Conservation (phyloP, 768 basidiomycete genomes). For the Rhizopogon sp. region DNA sequence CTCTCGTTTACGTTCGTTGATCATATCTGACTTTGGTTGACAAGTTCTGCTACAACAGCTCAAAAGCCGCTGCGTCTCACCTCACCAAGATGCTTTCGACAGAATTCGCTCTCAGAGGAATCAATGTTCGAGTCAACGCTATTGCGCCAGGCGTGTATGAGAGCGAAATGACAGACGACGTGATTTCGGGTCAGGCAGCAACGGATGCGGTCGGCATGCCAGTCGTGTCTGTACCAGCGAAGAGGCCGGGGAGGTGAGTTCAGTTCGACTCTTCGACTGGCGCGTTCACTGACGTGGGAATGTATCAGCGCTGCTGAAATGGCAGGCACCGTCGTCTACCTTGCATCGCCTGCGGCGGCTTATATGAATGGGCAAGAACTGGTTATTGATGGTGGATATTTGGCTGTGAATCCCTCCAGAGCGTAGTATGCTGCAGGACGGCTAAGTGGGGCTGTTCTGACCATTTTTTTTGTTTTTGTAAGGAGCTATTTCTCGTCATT, state of each 20-base stretch:
- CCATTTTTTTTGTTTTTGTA: no score
- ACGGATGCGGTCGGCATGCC: conserved; percentile 55
- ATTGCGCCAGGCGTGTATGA: conserved; percentile 74
- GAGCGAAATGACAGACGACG: conserved; percentile 67
- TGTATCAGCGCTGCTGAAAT: conserved; percentile 58
- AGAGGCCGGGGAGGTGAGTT: conserved; percentile 64
- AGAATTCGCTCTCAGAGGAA: conserved; percentile 63
- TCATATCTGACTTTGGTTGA: not conserved
- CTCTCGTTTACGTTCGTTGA: not conserved
- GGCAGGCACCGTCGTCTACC: conserved; percentile 72
- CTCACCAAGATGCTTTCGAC: conserved; percentile 75
- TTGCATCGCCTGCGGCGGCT: conserved; percentile 66
- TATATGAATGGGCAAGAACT: conserved; percentile 80
- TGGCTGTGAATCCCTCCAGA: conserved; percentile 65
- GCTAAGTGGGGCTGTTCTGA: no score
- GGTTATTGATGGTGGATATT: conserved; percentile 69
- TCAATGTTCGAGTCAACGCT: conserved; percentile 68
- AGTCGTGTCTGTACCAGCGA: conserved; percentile 55
- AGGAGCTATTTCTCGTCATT: no score
- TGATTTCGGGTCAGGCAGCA: conserved; percentile 39
- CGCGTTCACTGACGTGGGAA: conserved; percentile 6
- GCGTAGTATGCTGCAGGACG: conserved; percentile 17
- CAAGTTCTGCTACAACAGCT: conserved; percentile 79
- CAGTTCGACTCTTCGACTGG: not conserved
- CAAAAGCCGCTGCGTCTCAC: conserved; percentile 74